These are phyloP conservation scores for Colletotrichum truncatum DNA, from an alignment of 2,329 filamentous ascomycete species.

Conservation along the genomic window DNA sequence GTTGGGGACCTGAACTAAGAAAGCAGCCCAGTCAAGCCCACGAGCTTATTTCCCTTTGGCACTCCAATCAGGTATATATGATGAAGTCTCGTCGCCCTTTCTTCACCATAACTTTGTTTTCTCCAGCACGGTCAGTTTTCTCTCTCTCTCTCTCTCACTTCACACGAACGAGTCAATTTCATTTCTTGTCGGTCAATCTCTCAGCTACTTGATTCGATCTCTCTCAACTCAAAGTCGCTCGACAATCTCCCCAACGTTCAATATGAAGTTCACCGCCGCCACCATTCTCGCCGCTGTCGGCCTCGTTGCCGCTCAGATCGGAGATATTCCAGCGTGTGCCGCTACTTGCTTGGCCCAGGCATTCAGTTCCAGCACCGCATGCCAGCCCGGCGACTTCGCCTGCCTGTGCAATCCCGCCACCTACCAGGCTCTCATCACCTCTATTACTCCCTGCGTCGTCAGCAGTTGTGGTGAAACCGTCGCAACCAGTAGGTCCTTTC, in stretches of 20 bases:
- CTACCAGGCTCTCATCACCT: conserved; percentile 13
- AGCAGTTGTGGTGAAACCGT: conserved; percentile 1
- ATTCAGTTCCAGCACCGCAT: neutral
- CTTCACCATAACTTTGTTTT: no score
- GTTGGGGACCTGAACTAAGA: neutral
- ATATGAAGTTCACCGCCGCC: conserved; percentile 28
- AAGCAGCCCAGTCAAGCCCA: neutral
- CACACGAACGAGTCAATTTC: neutral
- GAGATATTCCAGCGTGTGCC: conserved; percentile 14
- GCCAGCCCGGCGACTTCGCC: neutral
- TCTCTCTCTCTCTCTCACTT: conserved; percentile 7
- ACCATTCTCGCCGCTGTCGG: conserved; percentile 22
- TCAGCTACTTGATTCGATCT: neutral
- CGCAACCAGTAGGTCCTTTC: conserved; percentile 14
- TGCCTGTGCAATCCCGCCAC: conserved; percentile 20
- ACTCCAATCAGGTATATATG: no score
- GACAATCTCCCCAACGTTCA: neutral
- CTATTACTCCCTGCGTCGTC: conserved; percentile 17
- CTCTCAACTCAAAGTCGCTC: neutral
- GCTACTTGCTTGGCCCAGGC: conserved; percentile 13
- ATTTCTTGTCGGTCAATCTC: neutral
- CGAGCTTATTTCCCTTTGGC: neutral
- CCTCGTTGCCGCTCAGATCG: conserved; percentile 25
- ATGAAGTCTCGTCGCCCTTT: no score
- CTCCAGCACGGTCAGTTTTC: neutral